Base-by-base conservation (phyloP, 352 stramenopile species). In the Globisporangium lucens region DNA sequence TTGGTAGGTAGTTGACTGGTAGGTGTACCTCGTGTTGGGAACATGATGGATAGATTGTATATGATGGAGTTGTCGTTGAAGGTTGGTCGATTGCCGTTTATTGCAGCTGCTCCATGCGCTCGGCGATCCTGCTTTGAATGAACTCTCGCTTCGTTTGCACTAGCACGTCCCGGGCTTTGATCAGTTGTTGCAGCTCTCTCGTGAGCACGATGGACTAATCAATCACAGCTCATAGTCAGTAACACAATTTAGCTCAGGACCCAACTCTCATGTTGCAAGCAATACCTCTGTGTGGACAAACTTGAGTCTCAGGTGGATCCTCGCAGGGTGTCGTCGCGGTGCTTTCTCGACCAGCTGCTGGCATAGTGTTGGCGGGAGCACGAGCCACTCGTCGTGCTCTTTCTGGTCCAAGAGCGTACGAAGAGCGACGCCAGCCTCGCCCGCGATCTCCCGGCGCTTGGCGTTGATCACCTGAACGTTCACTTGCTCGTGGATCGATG, bases 231-330 rank as follows among this genome's bases (percentile, higher is more conserved):
- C 29, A 29, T 13, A 43, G 10, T 46, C 38, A 59, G 43, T 17
- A 17, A 59, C 17, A 22, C 6, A 7, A 51, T 3, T 6, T 24
- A 51, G 43, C 7, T 51, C 17, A 24, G 8, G 7, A 12, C 22
- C 6, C 17, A 51, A 17, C 43, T 51, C 17, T 12, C 43, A 10
- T 6, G 30, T 13, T 30, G n/a, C 5, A 30, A 12, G 29, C 7
- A 24, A 33, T 74, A 90, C 84, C 75, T 78, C 77, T 56, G 79
- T 90, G 70, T 93, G 85, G 12, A 65, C 77, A 38, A 93, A 75
- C 27, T 57, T 72, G 20, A 80, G 27, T 20, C 63, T 43, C 20
- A 90, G 49, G 43, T 69, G 78, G 17, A 93, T 56, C 52, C 71
- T 73, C 8, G 83, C 81, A 20, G 76, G 66, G n/a, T 73, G 67